phyloP scores from a whole-genome alignment of 305 asterid species.

The Caryopteris hybrid region DNA sequence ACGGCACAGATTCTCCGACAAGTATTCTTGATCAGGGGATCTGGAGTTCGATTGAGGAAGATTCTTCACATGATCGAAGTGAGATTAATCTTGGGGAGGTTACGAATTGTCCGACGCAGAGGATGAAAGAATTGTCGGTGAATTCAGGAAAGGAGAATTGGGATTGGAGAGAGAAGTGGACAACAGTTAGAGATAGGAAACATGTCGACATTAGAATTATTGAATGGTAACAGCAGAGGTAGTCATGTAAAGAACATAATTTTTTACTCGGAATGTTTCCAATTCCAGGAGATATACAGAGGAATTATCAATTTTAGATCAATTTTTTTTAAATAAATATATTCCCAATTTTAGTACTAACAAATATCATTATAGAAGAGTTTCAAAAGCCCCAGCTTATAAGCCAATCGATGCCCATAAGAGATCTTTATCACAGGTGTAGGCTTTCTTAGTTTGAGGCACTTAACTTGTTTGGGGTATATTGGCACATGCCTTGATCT shows the following conservation, averaged over 20 bases:
- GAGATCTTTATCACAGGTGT: no score
- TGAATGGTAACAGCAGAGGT: constrained; percentile 3
- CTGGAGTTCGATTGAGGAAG: constrained; percentile 55
- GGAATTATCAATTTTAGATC: constrained; percentile 17
- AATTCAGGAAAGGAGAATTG: constrained; percentile 33
- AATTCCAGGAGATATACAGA: constrained; percentile 8
- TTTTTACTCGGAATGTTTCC: not conserved
- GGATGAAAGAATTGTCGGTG: constrained; percentile 29
- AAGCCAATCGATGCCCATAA: no score
- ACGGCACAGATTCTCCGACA: constrained; percentile 47
- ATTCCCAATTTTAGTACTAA: no score
- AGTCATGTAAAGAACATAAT: constrained; percentile 8
- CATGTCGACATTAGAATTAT: constrained; percentile 12
- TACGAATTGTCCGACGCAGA: constrained; percentile 18
- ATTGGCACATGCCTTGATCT: no score
- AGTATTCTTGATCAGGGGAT: constrained; percentile 69
- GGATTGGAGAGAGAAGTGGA: constrained; percentile 47
- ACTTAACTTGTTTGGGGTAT: no score
- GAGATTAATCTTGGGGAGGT: constrained; percentile 4
- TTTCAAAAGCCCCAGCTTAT: no score
- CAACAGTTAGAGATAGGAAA: constrained; percentile 33
- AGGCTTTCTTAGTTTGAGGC: no score
- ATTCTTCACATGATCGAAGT: not conserved
- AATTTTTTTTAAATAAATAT: not conserved
- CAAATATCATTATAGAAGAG: no score